Base-by-base conservation (phyloP, 768 basidiomycete genomes). In the Udeniomyces megalosporus region DNA sequence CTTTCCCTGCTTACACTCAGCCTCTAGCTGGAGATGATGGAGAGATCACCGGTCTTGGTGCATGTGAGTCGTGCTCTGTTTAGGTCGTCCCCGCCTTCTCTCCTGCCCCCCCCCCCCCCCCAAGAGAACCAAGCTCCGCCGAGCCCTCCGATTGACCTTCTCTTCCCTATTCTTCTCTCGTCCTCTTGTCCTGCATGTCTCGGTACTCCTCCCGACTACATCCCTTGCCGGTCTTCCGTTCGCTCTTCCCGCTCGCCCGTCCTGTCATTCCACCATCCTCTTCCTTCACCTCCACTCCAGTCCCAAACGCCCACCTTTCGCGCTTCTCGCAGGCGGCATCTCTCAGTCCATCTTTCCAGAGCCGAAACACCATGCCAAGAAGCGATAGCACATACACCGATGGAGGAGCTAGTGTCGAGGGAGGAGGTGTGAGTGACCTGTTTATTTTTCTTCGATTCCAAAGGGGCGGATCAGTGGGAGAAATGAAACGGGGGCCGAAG, bases 31-130 rank as follows among this genome's bases (percentile, higher is more conserved):
- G 28, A 8, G 26, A 17, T 17, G 60, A 55, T 14, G 60, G 31
- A 8, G 60, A 61, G 22, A 61, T 61, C 60, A 61, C 60, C 14
- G 60, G 60, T 22, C 60, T 61, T n/a, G 60, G 60, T 17, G 42
- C 44, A 11, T 61, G 60, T 61, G 45, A 44, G 60, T 60, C n/a
- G 11, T 5, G 26, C 10, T 24, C 4, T 4, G 28, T 20, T 31
- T 7, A 17, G n/a, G 29, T 49, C 35, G 14, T 29, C 46, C 45
- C 15, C 29, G 20, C 28, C 42, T 17, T 22, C 12, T 10, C 58
- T 38, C 35, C 44, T 22, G n/a, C 34, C 24, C n/a, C 42, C 24
- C 38, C 56, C 44, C 26, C 50, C 35, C 20, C 28, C 22, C 8
- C 54, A 4, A 31, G 31, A 10, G 20, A 15, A 31, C 14, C 38